These are phyloP conservation scores for Fraxinus floribunda DNA, from an alignment of 305 asterid genomes.

Conservation along the genomic window DNA sequence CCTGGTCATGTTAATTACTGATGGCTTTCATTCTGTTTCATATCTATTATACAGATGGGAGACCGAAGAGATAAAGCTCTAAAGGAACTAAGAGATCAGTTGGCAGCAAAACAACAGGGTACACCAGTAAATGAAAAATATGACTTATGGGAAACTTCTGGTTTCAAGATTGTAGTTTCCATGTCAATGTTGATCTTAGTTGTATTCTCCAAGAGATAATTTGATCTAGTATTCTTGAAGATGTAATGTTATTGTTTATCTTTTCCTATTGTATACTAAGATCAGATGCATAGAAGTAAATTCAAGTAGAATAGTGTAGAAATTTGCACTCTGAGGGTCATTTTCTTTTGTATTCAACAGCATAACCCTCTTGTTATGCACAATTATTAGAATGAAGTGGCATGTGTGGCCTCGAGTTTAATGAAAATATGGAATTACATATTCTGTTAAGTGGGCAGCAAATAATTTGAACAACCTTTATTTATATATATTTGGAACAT, in stretches of 20 bases:
- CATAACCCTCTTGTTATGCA: conserved; percentile 19
- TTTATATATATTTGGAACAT: neutral
- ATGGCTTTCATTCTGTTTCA: neutral
- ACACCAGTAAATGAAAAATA: conserved; percentile 42
- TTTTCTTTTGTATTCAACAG: conserved; percentile 12
- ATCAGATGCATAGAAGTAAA: conserved; percentile 23
- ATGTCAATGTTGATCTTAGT: conserved; percentile 84
- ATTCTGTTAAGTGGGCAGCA: neutral
- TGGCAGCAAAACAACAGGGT: conserved; percentile 50
- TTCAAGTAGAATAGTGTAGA: conserved; percentile 20
- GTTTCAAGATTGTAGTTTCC: conserved; percentile 78
- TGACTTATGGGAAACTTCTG: conserved; percentile 75
- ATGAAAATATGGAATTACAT: neutral
- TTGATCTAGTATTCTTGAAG: conserved; percentile 53
- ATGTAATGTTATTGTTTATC: conserved; percentile 29
- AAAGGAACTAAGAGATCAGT: conserved; percentile 74
- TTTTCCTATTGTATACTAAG: conserved; percentile 31
- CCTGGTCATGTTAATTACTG: neutral
- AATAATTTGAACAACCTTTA: neutral
- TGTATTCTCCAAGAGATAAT: conserved; percentile 62
- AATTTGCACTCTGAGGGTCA: conserved; percentile 7
- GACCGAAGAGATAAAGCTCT: conserved; percentile 76
- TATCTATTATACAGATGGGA: conserved; percentile 59
- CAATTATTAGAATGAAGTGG: conserved; percentile 22
- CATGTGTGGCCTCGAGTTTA: neutral